These are phyloP conservation scores for Penicillium sp. DNA, from an alignment of 2,329 filamentous ascomycete genomes.

Conservation along the genomic window DNA sequence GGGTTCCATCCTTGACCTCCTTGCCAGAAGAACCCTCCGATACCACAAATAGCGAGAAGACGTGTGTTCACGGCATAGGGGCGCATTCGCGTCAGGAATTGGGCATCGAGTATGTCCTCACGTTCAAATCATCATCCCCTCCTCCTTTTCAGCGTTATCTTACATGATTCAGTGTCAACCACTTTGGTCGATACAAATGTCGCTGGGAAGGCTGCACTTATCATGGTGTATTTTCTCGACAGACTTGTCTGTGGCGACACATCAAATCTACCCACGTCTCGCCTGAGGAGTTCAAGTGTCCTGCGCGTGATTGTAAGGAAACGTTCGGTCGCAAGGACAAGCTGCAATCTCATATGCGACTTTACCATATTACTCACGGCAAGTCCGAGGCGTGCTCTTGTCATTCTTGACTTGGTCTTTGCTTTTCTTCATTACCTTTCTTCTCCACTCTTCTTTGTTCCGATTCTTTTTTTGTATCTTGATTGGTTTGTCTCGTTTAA, in stretches of 20 bases:
- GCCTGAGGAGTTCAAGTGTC: conserved; percentile 4
- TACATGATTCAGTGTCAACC: background rate
- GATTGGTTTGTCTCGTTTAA: background rate
- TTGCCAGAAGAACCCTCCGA: background rate
- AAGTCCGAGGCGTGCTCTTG: conserved; percentile 1
- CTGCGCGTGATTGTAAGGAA: conserved; percentile 8
- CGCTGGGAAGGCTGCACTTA: conserved; percentile 7
- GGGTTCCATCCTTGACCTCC: background rate
- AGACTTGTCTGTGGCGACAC: conserved; percentile 12
- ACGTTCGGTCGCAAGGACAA: conserved; percentile 13
- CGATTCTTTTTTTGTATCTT: background rate
- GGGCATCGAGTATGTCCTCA: background rate
- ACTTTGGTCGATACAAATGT: conserved; percentile 5
- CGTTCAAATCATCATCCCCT: background rate
- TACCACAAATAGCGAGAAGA: background rate
- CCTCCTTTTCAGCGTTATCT: background rate
- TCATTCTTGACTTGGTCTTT: background rate
- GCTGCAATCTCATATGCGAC: conserved; percentile 3
- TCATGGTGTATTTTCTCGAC: conserved; percentile 5
- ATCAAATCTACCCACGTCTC: conserved; percentile 10
- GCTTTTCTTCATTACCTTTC: background rate
- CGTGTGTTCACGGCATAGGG: background rate
- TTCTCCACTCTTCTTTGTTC: background rate
- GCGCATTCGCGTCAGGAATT: background rate
- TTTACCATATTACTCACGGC: conserved; percentile 1